A percentile compares a stretch with the other conserved stretches of the same genome.
Conservation (phyloP, 73 alveolate species). For the Paramecium octaurelia region DNA sequence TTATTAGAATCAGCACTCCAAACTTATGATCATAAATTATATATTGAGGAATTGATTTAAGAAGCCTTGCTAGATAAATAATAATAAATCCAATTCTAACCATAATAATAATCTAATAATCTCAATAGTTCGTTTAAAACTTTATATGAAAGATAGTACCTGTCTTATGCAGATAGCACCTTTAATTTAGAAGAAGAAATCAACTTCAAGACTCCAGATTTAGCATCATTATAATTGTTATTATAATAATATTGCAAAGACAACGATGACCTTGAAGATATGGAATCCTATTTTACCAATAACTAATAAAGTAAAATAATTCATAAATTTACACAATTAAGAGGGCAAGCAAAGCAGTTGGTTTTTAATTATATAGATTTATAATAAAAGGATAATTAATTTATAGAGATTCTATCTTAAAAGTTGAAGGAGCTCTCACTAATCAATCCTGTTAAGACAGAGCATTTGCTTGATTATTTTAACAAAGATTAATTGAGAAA, state of each 20-base stretch:
- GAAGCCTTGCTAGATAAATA: slow-evolving; percentile 2
- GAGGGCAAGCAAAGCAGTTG: neutral
- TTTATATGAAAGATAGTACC: neutral
- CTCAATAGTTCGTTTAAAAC: slow-evolving; percentile 35
- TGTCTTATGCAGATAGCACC: neutral
- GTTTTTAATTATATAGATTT: slow-evolving; percentile 30
- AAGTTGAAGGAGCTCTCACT: slow-evolving; percentile 8
- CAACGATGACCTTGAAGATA: slow-evolving; percentile 6
- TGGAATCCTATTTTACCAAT: neutral
- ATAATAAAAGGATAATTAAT: neutral
- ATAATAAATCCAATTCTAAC: neutral
- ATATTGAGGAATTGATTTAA: slow-evolving; percentile 33
- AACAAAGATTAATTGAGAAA: neutral
- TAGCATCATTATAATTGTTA: neutral
- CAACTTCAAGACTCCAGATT: neutral
- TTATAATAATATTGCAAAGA: neutral
- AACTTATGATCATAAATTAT: slow-evolving; percentile 7
- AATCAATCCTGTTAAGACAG: neutral
- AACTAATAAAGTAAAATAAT: slow-evolving; percentile 13
- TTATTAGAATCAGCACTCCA: slow-evolving; percentile 22
- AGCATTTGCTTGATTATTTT: neutral
- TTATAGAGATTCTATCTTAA: neutral
- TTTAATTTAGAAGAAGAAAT: neutral
- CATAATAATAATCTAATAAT: neutral
- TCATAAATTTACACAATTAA: slow-evolving; percentile 28